These are phyloP conservation scores for Amanita polypyramis DNA, from an alignment of 768 basidiomycete species.

Conservation along the genomic window DNA sequence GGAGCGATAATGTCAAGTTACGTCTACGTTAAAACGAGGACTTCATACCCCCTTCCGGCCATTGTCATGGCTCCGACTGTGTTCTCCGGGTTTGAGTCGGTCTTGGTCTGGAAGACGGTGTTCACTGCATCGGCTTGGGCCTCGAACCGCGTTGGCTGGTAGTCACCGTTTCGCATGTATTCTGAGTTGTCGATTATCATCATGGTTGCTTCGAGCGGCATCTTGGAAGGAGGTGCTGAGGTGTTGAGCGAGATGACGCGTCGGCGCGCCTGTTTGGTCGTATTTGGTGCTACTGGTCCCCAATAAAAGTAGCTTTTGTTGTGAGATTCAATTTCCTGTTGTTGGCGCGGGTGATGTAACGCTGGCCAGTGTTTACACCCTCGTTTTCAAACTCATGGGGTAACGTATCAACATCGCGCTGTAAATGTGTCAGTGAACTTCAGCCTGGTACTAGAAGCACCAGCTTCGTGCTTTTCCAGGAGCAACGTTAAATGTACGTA, in stretches of 20 bases:
- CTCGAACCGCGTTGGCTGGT: constrained; percentile 75
- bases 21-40: not conserved
- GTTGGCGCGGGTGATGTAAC: too few species aligned
- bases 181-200: constrained; percentile 97
- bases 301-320: too few species aligned
- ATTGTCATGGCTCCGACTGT: constrained; percentile 97
- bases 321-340: too few species aligned
- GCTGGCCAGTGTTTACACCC: too few species aligned
- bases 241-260: constrained; percentile 21
- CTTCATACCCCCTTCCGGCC: constrained; percentile 85
- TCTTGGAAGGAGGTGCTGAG: constrained; percentile 29
- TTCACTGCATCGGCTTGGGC: constrained; percentile 91
- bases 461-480: too few species aligned
- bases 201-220: constrained; percentile 98
- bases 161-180: constrained; percentile 95
- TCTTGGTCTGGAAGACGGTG: constrained; percentile 85
- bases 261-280: constrained; percentile 16
- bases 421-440: too few species aligned
- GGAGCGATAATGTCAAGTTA: not conserved
- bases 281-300: too few species aligned
- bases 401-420: too few species aligned
- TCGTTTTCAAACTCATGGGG: too few species aligned
- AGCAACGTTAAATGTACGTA: too few species aligned
- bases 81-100: constrained; percentile 93
- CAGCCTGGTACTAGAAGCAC: too few species aligned